These are phyloP conservation scores for Vaccinium myrtillus DNA, from an alignment of 148 eudicot species.

Conservation along the genomic window DNA sequence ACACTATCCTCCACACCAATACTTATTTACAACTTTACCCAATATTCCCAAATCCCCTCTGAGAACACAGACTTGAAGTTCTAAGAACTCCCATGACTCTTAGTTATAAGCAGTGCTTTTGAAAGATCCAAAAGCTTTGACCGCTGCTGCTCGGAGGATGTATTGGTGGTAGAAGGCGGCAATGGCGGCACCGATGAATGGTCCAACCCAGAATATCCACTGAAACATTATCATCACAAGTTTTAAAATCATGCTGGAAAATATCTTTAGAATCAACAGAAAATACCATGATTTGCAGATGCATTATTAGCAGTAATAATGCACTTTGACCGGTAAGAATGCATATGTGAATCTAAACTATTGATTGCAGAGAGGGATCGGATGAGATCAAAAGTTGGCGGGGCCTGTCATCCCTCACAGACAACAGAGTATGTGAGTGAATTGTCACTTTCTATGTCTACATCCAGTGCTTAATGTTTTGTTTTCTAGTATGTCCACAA, in stretches of 20 bases:
- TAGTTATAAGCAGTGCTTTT: slow-evolving; percentile 36
- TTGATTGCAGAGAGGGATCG: no score
- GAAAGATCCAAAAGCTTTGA: slow-evolving; percentile 59
- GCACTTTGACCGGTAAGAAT: no score
- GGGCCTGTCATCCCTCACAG: no score
- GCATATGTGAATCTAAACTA: no score
- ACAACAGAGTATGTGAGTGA: neutral
- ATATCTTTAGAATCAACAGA: neutral
- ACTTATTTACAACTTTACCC: neutral
- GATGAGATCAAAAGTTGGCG: no score
- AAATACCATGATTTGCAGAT: neutral
- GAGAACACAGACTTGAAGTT: neutral
- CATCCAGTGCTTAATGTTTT: no score
- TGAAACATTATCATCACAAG: neutral
- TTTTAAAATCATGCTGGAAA: neutral
- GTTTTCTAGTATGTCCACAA: no score
- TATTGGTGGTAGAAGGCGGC: slow-evolving; percentile 53
- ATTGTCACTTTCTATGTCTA: neutral
- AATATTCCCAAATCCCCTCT: neutral
- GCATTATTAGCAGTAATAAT: no score
- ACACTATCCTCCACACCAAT: neutral
- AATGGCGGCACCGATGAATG: slow-evolving; percentile 46
- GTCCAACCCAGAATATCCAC: slow-evolving; percentile 64
- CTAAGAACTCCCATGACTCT: neutral
- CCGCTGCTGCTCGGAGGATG: slow-evolving; percentile 46